Conservation (phyloP, 1,284 basidiomycete species). For the Trametes hirsuta region DNA sequence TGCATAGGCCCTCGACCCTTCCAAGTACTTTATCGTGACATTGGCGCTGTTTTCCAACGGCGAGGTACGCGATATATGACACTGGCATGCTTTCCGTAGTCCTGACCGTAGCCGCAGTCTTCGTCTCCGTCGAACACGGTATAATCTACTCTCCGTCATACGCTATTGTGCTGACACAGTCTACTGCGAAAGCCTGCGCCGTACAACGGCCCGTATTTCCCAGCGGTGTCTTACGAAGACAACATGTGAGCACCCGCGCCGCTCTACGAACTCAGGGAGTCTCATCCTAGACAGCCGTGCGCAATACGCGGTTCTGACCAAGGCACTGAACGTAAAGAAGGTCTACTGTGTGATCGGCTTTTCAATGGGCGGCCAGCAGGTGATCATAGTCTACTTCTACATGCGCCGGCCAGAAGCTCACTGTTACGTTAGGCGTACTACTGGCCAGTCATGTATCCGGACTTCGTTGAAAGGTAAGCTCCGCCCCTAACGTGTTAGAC, state of each 20-base stretch:
- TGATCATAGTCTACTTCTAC: slow-evolving; percentile 15
- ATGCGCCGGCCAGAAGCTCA: neutral
- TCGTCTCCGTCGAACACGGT: slow-evolving; percentile 68
- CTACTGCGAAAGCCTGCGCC: slow-evolving; percentile 37
- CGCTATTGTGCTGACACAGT: neutral
- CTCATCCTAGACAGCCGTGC: slow-evolving; percentile 45
- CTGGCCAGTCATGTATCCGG: slow-evolving; percentile 63
- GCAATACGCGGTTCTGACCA: slow-evolving; percentile 56
- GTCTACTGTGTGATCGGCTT: slow-evolving; percentile 58
- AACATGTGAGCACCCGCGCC: slow-evolving; percentile 48
- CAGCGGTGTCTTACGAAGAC: slow-evolving; percentile 52
- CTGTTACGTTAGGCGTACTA: slow-evolving; percentile 52
- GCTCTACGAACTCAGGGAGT: neutral
- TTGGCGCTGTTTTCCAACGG: slow-evolving; percentile 62
- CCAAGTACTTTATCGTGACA: slow-evolving; percentile 58
- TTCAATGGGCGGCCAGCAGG: slow-evolving; percentile 68
- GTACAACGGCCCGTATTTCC: slow-evolving; percentile 47
- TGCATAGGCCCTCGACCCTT: slow-evolving; percentile 48
- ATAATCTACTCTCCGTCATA: neutral
- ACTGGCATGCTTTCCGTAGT: neutral
- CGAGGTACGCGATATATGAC: slow-evolving; percentile 42
- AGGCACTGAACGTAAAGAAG: slow-evolving; percentile 51
- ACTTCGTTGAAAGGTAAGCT: slow-evolving; percentile 53
- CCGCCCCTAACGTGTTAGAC: neutral
- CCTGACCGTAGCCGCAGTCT: slow-evolving; percentile 38